phyloP scores from a whole-genome alignment of 129 eudicot species.

The Pulicaria dysenterica region DNA sequence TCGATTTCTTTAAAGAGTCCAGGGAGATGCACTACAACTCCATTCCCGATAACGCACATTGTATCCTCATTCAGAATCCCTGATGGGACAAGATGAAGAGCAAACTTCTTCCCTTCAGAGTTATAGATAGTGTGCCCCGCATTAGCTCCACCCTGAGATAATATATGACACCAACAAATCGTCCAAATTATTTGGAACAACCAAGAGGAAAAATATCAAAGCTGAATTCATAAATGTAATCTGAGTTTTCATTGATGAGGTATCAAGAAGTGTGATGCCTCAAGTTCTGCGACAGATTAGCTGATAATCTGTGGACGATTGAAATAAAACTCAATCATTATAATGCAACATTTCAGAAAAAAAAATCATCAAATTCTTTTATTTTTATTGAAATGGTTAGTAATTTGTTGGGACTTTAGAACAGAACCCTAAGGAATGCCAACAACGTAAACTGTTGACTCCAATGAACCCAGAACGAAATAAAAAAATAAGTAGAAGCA shows the following conservation, averaged over 20 bases:
- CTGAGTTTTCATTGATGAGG: no score
- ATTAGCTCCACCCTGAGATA: conserved; percentile 88
- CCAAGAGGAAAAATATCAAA: no score
- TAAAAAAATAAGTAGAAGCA: no score
- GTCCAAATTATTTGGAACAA: no score
- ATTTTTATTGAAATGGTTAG: not conserved
- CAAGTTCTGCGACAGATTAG: no score
- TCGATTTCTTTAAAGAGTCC: conserved; percentile 90
- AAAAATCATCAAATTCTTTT: not conserved
- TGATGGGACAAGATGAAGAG: conserved; percentile 97
- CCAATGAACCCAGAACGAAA: not conserved
- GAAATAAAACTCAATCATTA: no score
- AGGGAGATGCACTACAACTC: conserved; percentile 94
- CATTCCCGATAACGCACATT: conserved; percentile 87
- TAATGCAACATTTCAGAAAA: no score
- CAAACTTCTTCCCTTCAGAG: conserved; percentile 95
- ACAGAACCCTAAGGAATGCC: not conserved
- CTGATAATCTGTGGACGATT: no score
- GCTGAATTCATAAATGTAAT: no score
- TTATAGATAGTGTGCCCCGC: conserved; percentile 98
- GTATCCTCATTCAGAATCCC: conserved; percentile 94
- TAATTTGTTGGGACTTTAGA: not conserved
- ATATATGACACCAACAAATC: not conserved
- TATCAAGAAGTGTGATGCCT: no score
- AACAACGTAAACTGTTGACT: not conserved